Evolutionary conservation across 768 basidiomycete species (phyloP), one percentile per base, ranked within the genome.

Genomic region (Boletus barrowsii): DNA sequence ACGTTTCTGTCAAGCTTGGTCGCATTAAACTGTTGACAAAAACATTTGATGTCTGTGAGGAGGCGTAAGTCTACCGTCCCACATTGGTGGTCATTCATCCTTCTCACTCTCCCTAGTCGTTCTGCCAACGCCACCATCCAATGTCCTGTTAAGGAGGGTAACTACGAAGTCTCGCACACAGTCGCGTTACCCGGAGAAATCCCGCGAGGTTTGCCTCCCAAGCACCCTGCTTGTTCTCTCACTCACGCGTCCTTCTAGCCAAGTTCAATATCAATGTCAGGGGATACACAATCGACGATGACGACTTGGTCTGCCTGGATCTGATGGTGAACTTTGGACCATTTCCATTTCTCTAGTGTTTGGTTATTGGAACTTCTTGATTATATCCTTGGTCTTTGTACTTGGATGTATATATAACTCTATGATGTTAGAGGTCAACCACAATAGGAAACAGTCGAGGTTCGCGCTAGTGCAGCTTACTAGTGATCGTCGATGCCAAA

Each of bases 1-100:
- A 95, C 60, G 93, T 99, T 5, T 72, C 73, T 2, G 96, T 99
- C 52, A 98, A 98, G 71, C 78, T 98, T n/a, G 97, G 97, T 24
- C 73, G 92, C 29, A 82, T 99, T 66, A 97, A 92, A 75, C 68
- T 98, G n/a, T 74, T 98, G 32, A 71, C 76, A 42, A 97, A 91
- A 75, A 66, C 60, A 17, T 96, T 98, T 61, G 92, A 98, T 60
- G 72, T 98, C 32, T 98, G 96, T 68, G 79, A 95, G 55, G 95
- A 98, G 73, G 93, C 94, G 91, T 97, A 76, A 64, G 94, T 83
- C 22, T 45, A 9, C 29, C 20, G 33, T 3, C 41, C n/a, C 14
- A 10, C 15, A 18, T 18, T 15, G 10, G 17, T 13, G 20, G n/a
- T n/a, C 14, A 5, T 24, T 24, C 39, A 10, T 44, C 30, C 20